Percentiles rank a stretch among this genome's conserved stretches.
phyloP scores from a whole-genome alignment of 2,329 filamentous ascomycete species.

The Fusarium transvaalense region DNA sequence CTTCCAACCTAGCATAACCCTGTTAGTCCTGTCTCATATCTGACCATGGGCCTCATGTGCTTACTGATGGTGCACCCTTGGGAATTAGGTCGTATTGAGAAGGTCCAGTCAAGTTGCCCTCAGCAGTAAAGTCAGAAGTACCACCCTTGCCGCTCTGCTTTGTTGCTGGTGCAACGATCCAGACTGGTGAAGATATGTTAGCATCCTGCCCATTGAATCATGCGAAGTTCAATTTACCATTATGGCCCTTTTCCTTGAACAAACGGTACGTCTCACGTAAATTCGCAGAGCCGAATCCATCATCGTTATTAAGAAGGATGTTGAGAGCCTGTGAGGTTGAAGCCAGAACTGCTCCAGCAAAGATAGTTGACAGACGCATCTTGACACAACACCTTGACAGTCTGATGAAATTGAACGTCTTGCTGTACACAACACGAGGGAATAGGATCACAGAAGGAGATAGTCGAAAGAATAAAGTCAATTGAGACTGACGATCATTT shows the following conservation, averaged over 20 bases:
- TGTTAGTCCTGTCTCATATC: too few relatives aligned
- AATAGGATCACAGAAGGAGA: neutral
- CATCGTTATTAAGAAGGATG: constrained; percentile 50
- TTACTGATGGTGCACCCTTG: constrained; percentile 47
- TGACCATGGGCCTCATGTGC: too few relatives aligned
- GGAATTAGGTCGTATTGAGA: constrained; percentile 49
- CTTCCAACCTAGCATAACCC: constrained; percentile 53
- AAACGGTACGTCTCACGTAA: constrained; percentile 50
- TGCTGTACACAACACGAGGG: neutral
- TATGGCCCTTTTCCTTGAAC: constrained; percentile 48
- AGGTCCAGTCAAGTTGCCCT: constrained; percentile 47
- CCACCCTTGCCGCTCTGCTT: constrained; percentile 51
- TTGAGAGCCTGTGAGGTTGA: constrained; percentile 44
- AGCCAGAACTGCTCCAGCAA: constrained; percentile 32
- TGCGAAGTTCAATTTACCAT: constrained; percentile 27
- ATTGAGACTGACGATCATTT: constrained; percentile 27
- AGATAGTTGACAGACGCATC: constrained; percentile 43
- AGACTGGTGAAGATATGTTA: constrained; percentile 27
- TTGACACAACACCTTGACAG: neutral
- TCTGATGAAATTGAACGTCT: neutral
- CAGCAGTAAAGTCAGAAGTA: constrained; percentile 46
- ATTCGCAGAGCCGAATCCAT: constrained; percentile 50
- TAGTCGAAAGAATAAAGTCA: neutral
- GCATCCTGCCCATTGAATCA: fast-evolving
- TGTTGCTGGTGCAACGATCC: constrained; percentile 50